These are phyloP conservation scores for Apiospora arundinis DNA, from an alignment of 2,329 filamentous ascomycete species.

Conservation along the genomic window DNA sequence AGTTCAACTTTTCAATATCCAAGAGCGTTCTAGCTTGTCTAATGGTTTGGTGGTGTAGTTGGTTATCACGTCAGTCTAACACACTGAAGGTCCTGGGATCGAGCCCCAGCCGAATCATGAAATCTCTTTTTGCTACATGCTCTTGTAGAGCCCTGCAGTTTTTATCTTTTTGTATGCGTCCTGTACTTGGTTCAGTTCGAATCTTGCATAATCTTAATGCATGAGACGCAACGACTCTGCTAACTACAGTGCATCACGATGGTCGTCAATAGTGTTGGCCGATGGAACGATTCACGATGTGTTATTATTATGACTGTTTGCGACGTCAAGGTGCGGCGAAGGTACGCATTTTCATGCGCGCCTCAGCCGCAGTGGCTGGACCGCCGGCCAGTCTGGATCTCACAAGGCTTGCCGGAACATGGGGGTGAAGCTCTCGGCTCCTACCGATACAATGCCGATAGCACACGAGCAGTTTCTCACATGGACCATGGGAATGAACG, in stretches of 20 bases:
- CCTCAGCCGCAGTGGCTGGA: not conserved
- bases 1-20: too few species aligned
- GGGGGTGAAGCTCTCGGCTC: not conserved
- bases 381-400: not conserved
- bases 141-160: too few species aligned
- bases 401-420: not conserved
- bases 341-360: too few species aligned
- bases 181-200: too few species aligned
- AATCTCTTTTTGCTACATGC: not conserved
- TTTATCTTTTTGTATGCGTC: too few species aligned
- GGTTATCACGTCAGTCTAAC: constrained; percentile 58
- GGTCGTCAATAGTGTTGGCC: too few species aligned
- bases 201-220: too few species aligned
- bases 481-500: not conserved
- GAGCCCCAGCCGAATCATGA: constrained; percentile 41
- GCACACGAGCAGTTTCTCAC: not conserved
- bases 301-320: too few species aligned
- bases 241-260: too few species aligned
- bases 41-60: constrained; percentile 43
- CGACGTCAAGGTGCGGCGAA: too few species aligned
- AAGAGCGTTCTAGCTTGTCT: not conserved
- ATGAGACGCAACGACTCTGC: too few species aligned
- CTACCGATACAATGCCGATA: not conserved
- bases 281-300: too few species aligned
- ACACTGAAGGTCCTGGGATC: constrained; percentile 47